A percentile compares a stretch with the other conserved stretches of the same genome.
Evolutionary conservation across 2,329 filamentous ascomycete genomes (phyloP).

Genomic region (Fusarium brevicatenulatum): DNA sequence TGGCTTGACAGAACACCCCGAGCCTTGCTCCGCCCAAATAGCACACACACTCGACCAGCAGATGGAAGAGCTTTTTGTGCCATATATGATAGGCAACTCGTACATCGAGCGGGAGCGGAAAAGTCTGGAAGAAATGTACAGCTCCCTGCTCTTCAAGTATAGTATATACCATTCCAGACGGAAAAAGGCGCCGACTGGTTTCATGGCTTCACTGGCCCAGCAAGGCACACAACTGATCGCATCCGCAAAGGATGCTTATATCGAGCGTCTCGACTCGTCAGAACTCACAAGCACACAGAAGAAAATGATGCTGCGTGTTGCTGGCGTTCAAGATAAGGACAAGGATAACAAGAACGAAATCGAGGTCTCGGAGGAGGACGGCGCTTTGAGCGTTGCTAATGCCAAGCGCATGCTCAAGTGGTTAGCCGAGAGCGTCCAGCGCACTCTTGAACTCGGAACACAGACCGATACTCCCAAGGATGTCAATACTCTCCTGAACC

Average conservation of each 20-base stretch:
- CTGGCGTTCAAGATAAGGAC: slow-evolving; percentile 80
- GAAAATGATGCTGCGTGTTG: slow-evolving; percentile 87
- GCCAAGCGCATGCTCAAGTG: slow-evolving; percentile 99
- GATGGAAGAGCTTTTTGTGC: slow-evolving; percentile 80
- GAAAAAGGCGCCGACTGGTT: slow-evolving; percentile 89
- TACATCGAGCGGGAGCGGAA: slow-evolving; percentile 76
- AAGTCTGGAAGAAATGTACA: slow-evolving; percentile 83
- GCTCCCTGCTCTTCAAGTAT: slow-evolving; percentile 94
- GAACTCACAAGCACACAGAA: slow-evolving; percentile 91
- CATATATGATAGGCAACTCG: slow-evolving; percentile 74
- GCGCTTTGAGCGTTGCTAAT: slow-evolving; percentile 80
- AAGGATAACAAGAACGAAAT: slow-evolving; percentile 84
- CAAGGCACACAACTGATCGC: slow-evolving; percentile 89
- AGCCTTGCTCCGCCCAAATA: slow-evolving; percentile 87
- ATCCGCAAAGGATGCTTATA: slow-evolving; percentile 89
- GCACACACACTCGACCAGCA: slow-evolving; percentile 78
- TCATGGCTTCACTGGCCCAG: slow-evolving; percentile 91
- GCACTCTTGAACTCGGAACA: slow-evolving; percentile 89
- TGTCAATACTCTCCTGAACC: slow-evolving; percentile 82
- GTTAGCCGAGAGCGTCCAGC: slow-evolving; percentile 93
- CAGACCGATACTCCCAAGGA: slow-evolving; percentile 93
- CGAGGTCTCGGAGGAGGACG: slow-evolving; percentile 91
- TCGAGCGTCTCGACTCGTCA: slow-evolving; percentile 87
- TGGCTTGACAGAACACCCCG: slow-evolving; percentile 93
- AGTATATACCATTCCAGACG: slow-evolving; percentile 91